phyloP scores from a whole-genome alignment of 1,284 basidiomycete species.

The Garcileccinum viscosum region DNA sequence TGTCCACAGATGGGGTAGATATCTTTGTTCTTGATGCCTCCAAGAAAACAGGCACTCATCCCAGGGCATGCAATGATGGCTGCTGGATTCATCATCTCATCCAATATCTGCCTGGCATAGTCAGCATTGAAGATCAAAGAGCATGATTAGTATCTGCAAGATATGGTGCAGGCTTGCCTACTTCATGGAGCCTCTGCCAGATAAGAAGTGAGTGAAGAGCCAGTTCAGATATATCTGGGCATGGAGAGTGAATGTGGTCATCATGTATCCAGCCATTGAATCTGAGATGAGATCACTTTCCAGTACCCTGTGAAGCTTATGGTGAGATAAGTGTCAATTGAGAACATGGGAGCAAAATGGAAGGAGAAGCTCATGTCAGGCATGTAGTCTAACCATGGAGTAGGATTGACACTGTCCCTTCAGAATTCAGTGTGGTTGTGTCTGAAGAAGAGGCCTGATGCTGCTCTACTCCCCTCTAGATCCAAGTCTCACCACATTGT shows the following conservation, averaged over 20 bases:
- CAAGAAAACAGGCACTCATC: slow-evolving; percentile 70
- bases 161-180: slow-evolving; percentile 69
- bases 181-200: slow-evolving; percentile 62
- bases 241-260: slow-evolving; percentile 75
- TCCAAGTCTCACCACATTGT: slow-evolving; percentile 74
- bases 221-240: slow-evolving; percentile 72
- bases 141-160: slow-evolving; percentile 50
- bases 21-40: slow-evolving; percentile 78
- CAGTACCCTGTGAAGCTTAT: slow-evolving; percentile 58
- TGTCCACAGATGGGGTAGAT: slow-evolving; percentile 88
- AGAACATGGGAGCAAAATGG: not conserved
- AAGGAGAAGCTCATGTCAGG: slow-evolving; percentile 57
- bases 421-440: slow-evolving; percentile 67
- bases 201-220: slow-evolving; percentile 66
- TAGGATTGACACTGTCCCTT: slow-evolving; percentile 45
- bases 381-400: slow-evolving; percentile 60
- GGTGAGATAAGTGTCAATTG: not conserved
- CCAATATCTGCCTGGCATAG: slow-evolving; percentile 21
- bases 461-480: slow-evolving; percentile 56
- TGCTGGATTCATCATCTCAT: slow-evolving; percentile 26
- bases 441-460: slow-evolving; percentile 66
- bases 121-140: not conserved
- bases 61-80: slow-evolving; percentile 71
- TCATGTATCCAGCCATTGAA: slow-evolving; percentile 55
- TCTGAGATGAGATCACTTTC: slow-evolving; percentile 50